Conservation (phyloP, 1,139 yeast species). For the Pichia sp. region DNA sequence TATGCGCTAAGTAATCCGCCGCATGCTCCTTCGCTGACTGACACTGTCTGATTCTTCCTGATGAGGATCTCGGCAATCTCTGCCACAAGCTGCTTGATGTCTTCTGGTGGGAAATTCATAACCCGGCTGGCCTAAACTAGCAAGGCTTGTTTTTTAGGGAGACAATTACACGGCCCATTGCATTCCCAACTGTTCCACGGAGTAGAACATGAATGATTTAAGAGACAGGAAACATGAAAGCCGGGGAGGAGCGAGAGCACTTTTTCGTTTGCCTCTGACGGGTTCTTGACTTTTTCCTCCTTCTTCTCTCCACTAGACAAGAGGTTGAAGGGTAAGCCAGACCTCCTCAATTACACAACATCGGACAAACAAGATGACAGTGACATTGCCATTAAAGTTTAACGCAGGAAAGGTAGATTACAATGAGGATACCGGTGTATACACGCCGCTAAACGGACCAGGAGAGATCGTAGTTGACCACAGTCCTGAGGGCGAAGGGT, state of each 20-base stretch:
- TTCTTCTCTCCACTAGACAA: no score
- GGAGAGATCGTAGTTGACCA: slow-evolving; percentile 69
- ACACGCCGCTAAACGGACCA: slow-evolving; percentile 72
- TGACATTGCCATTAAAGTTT: slow-evolving; percentile 43
- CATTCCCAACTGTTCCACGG: no score
- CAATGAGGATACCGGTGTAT: slow-evolving; percentile 63
- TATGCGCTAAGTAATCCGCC: slow-evolving; percentile 83
- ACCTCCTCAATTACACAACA: no score
- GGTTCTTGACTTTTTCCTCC: background rate
- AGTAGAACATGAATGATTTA: no score
- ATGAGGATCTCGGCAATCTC: slow-evolving; percentile 56
- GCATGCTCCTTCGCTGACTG: slow-evolving; percentile 85
- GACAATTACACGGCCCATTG: no score
- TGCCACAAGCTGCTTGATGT: slow-evolving; percentile 45
- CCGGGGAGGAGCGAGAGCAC: background rate
- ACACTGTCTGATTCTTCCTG: slow-evolving; percentile 55
- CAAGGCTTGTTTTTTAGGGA: background rate
- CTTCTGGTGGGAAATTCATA: slow-evolving; percentile 61
- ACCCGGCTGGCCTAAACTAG: background rate
- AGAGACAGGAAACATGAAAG: no score
- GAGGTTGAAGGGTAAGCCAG: no score
- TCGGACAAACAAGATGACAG: slow-evolving; percentile 11
- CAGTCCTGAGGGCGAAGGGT: slow-evolving; percentile 53
- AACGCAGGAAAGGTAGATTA: slow-evolving; percentile 84
- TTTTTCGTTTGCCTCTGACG: background rate